phyloP scores from a whole-genome alignment of 495 filamentous ascomycete genomes.

The Penicillium robsamsonii region DNA sequence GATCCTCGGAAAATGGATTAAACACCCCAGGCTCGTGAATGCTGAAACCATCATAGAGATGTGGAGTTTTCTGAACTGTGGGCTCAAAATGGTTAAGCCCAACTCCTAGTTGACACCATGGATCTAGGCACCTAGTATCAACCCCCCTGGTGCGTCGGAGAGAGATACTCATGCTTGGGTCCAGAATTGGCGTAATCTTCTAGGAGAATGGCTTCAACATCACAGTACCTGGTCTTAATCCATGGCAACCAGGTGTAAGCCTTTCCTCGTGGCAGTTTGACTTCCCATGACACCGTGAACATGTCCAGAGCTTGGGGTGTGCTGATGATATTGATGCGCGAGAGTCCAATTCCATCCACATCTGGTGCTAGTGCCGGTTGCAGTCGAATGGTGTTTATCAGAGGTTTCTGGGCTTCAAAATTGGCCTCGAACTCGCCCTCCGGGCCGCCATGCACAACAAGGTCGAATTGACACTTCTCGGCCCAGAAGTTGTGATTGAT shows the following conservation, averaged over 20 bases:
- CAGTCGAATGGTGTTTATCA: slow-evolving; percentile 26
- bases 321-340: slow-evolving; percentile 29
- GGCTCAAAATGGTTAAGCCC: not conserved
- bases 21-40: not conserved
- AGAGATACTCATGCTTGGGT: not conserved
- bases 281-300: slow-evolving; percentile 34
- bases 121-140: not conserved
- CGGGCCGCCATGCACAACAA: slow-evolving; percentile 38
- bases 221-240: slow-evolving; percentile 12
- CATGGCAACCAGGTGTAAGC: slow-evolving; percentile 30
- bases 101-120: not conserved
- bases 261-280: slow-evolving; percentile 11
- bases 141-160: no score
- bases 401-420: slow-evolving; percentile 9
- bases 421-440: slow-evolving; percentile 27
- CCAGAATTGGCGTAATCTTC: not conserved
- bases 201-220: not conserved
- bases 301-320: slow-evolving; percentile 22
- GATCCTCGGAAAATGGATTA: no score
- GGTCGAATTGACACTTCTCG: slow-evolving; percentile 31
- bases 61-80: not conserved
- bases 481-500: slow-evolving; percentile 35
- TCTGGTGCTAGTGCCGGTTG: not conserved
- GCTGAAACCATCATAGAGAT: not conserved
- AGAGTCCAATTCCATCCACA: slow-evolving; percentile 15